Conservation (phyloP, 495 filamentous ascomycete species). For the Monascus purpureus region DNA sequence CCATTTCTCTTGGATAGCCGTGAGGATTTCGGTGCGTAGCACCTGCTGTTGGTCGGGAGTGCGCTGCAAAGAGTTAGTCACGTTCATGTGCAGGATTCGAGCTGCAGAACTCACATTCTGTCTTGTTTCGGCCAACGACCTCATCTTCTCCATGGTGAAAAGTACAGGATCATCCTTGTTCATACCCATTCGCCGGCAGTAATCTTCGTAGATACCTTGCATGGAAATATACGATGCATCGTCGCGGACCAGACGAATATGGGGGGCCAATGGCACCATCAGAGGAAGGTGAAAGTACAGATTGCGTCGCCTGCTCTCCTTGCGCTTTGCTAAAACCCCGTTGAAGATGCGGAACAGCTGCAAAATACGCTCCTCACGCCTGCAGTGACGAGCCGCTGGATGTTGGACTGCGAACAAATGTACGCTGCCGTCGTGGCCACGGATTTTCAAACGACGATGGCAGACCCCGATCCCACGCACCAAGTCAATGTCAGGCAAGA, state of each 20-base stretch:
- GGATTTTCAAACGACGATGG: conserved; percentile 84
- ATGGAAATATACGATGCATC: conserved; percentile 88
- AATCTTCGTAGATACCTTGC: conserved; percentile 89
- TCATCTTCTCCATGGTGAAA: conserved; percentile 87
- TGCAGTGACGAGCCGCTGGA: conserved; percentile 77
- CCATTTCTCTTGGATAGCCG: conserved; percentile 81
- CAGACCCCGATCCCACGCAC: conserved; percentile 78
- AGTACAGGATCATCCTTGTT: conserved; percentile 92
- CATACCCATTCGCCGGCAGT: conserved; percentile 71
- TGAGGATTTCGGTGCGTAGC: conserved; percentile 71
- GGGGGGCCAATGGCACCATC: conserved; percentile 86
- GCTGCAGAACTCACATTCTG: conserved; percentile 30
- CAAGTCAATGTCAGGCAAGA: conserved; percentile 86
- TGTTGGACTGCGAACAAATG: conserved; percentile 94
- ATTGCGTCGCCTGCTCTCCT: conserved; percentile 87
- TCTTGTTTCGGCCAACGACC: conserved; percentile 56
- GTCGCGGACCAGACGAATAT: conserved; percentile 87
- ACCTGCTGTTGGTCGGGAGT: conserved; percentile 50
- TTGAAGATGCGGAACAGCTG: conserved; percentile 99
- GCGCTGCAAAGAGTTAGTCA: conserved; percentile 32
- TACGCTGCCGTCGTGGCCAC: conserved; percentile 92
- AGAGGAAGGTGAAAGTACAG: conserved; percentile 90
- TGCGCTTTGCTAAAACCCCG: conserved; percentile 71
- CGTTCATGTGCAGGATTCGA: conserved; percentile 1
- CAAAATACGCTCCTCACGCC: conserved; percentile 85